A percentile compares a stretch with the other conserved stretches of the same genome.
Evolutionary conservation across 352 stramenopile genomes (phyloP).

Genomic region (Phytopythium aichiense): DNA sequence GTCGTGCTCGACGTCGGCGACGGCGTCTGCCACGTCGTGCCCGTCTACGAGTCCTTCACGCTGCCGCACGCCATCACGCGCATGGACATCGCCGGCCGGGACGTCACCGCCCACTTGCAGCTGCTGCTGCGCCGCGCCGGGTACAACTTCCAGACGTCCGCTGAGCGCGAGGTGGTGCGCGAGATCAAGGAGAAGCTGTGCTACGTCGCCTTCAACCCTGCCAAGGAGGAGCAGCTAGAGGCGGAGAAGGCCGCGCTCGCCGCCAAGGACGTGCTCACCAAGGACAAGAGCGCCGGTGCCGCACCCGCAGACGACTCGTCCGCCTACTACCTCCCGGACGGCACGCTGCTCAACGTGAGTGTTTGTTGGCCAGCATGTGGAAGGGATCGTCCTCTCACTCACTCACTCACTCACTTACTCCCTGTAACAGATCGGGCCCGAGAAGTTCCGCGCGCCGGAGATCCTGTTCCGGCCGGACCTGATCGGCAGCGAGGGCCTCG

Average conservation of each 20-base stretch:
- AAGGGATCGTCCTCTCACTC: neutral
- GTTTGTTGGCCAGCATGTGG: neutral
- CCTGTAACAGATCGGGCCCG: slow-evolving; percentile 53
- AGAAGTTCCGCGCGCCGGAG: slow-evolving; percentile 80
- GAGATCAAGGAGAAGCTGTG: slow-evolving; percentile 89
- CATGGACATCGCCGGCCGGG: slow-evolving; percentile 79
- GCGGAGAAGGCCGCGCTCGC: slow-evolving; percentile 52
- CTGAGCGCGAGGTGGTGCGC: slow-evolving; percentile 83
- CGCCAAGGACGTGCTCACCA: slow-evolving; percentile 52
- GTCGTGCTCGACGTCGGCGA: slow-evolving; percentile 89
- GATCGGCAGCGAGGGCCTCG: slow-evolving; percentile 74
- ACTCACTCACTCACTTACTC: slow-evolving; percentile 3
- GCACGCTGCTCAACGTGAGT: slow-evolving; percentile 79
- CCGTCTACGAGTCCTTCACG: slow-evolving; percentile 82
- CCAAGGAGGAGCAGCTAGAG: slow-evolving; percentile 80
- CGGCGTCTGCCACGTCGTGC: slow-evolving; percentile 83
- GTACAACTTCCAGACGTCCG: slow-evolving; percentile 88
- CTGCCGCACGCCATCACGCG: slow-evolving; percentile 76
- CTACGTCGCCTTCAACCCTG: slow-evolving; percentile 82
- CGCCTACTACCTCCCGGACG: slow-evolving; percentile 79
- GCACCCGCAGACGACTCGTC: slow-evolving; percentile 44
- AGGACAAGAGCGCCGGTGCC: slow-evolving; percentile 29
- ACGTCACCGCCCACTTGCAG: slow-evolving; percentile 81
- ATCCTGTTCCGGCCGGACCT: slow-evolving; percentile 81
- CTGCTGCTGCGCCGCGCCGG: slow-evolving; percentile 67